Base-by-base conservation (phyloP, 768 basidiomycete genomes). In the Porpolomopsis calyptriformis region DNA sequence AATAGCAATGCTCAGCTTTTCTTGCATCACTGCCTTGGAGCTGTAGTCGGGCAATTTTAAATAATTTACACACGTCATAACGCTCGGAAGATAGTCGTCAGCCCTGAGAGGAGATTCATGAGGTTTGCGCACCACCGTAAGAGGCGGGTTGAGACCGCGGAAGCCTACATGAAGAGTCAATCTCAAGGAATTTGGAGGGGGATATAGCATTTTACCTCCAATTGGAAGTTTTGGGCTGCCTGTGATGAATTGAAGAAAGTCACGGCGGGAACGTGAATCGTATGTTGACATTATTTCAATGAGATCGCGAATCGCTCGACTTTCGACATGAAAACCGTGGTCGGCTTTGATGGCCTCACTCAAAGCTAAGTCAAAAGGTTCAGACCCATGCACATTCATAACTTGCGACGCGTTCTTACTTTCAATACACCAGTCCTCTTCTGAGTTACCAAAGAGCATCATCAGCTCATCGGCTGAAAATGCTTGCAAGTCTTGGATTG, bases 31-130 rank as follows among this genome's bases (percentile, higher is more conserved):
- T 27, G 70, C 74, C 64, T 86, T 91, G 22, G 83, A 81, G 46
- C 86, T 89, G 62, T 98, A 98, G 57, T 97, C 92, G 0, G 94
- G 94, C 53, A 97, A 70, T 64, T 99, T 99, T 58, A 99, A 68
- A 60, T 91, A 94, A 64, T 92, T 91, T 49, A 91, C 93, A 63
- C 96, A 99, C 3, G 96, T 98, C 96, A 98, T 98, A 24, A 97
- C 93, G 56, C 89, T 93, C 0, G 93, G 93, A 23, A 98, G 71
- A 60, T 96, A 93, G 58, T 96, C 89, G 60, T 98, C 91, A 5
- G 94, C 87, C 4, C 78, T 79, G 47, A 96, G 71, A 9, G 92
- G 86, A 5, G 85, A 72, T 63, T 97, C 96, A 54, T 94, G 92
- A 7, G 89, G 92, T 64, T 98, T 98, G 51, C 94, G 82, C 16